phyloP scores from a whole-genome alignment of 306 rosid genomes.

The Malus asiatica region DNA sequence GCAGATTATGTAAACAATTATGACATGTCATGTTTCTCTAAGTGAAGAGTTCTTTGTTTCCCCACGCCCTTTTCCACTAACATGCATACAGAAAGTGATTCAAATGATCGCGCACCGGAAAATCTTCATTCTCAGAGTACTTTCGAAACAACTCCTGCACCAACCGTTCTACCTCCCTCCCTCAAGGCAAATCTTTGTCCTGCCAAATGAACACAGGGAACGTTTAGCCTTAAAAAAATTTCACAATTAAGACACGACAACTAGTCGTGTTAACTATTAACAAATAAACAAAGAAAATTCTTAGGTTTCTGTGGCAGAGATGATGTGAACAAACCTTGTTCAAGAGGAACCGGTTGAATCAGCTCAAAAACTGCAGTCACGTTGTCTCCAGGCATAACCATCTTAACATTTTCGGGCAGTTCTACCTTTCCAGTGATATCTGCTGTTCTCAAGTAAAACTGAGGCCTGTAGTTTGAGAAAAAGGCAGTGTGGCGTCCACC shows the following conservation, averaged over 20 bases:
- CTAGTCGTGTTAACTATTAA: background rate
- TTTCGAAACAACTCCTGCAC: slow-evolving; percentile 98
- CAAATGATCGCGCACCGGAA: background rate
- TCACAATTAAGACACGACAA: no score
- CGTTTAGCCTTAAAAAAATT: no score
- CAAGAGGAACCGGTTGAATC: slow-evolving; percentile 86
- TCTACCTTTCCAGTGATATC: slow-evolving; percentile 93
- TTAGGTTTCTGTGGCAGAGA: background rate
- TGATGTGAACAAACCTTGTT: slow-evolving; percentile 52
- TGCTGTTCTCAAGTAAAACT: slow-evolving; percentile 95
- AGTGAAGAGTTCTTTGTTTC: slow-evolving; percentile 18
- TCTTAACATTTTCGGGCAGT: slow-evolving; percentile 80
- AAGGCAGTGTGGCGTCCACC: slow-evolving; percentile 99
- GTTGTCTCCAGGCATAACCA: slow-evolving; percentile 99
- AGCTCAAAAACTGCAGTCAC: slow-evolving; percentile 84
- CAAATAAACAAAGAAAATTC: background rate
- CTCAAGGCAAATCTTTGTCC: slow-evolving; percentile 99
- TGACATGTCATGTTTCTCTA: slow-evolving; percentile 28
- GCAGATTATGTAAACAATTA: slow-evolving; percentile 23
- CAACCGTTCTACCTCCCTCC: slow-evolving; percentile 99
- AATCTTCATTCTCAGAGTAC: slow-evolving; percentile 47
- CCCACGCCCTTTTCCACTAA: background rate
- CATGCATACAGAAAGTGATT: background rate
- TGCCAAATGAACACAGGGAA: slow-evolving; percentile 14
- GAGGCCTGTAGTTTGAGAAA: slow-evolving; percentile 94